Percentiles rank a stretch among this genome's conserved stretches.
Conservation (phyloP, 345 rosid species). For the Populus deltoides region DNA sequence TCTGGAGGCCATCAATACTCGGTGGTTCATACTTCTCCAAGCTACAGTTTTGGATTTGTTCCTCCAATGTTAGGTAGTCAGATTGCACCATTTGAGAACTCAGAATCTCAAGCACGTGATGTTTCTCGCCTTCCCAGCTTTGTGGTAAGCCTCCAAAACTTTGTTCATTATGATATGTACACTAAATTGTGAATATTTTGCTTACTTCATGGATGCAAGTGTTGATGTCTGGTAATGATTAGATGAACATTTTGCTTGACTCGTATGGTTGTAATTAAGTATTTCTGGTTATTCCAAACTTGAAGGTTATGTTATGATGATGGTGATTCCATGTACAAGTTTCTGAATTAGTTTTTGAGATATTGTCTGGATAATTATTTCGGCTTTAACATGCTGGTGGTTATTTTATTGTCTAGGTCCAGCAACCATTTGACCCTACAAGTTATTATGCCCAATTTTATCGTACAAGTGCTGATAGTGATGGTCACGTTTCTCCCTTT, state of each 20-base stretch:
- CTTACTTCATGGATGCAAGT: neutral
- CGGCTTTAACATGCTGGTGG: constrained; percentile 11
- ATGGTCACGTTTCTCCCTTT: constrained; percentile 83
- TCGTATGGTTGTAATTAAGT: neutral
- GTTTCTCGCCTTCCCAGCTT: constrained; percentile 70
- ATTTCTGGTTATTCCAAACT: neutral
- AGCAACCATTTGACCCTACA: constrained; percentile 76
- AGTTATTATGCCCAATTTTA: constrained; percentile 78
- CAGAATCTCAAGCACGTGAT: constrained; percentile 77
- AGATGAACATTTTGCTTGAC: neutral
- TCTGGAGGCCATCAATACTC: constrained; percentile 59
- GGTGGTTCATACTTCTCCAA: constrained; percentile 54
- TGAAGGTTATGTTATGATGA: neutral
- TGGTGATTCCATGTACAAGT: neutral
- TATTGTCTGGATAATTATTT: neutral
- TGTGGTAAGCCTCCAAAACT: constrained; percentile 49
- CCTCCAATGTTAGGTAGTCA: constrained; percentile 67
- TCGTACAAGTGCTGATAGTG: constrained; percentile 60
- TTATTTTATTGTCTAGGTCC: constrained; percentile 48
- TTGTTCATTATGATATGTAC: constrained; percentile 5
- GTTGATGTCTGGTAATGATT: neutral
- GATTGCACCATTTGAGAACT: constrained; percentile 58
- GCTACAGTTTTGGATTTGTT: constrained; percentile 54
- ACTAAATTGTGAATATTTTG: neutral
- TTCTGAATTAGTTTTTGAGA: neutral